Percentiles rank a stretch among this genome's conserved stretches.
phyloP scores from a whole-genome alignment of 2,329 filamentous ascomycete species.

The Beauveria bassiana region DNA sequence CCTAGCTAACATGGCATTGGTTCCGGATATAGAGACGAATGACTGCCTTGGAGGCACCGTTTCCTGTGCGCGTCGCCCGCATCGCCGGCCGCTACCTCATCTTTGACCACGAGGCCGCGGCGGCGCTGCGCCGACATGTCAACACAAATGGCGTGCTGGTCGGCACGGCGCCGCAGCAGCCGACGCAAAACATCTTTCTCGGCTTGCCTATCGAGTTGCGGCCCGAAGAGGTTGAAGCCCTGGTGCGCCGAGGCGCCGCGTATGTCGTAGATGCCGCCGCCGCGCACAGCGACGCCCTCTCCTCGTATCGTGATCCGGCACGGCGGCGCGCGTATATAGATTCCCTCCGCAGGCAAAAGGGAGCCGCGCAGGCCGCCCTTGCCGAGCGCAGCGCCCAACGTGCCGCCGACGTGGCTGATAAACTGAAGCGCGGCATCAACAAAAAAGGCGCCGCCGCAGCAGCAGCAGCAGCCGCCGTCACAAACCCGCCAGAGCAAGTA shows the following conservation, averaged over 20 bases:
- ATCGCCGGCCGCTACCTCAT: constrained; percentile 78
- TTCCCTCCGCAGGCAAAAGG: constrained; percentile 40
- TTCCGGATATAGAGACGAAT: constrained; percentile 11
- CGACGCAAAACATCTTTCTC: constrained; percentile 90
- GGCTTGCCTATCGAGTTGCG: constrained; percentile 84
- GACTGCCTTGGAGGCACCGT: constrained; percentile 15
- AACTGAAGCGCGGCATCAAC: constrained; percentile 16
- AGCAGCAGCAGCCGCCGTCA: neutral
- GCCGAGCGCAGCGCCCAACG: constrained; percentile 32
- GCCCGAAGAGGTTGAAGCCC: constrained; percentile 76
- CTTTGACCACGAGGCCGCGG: constrained; percentile 77
- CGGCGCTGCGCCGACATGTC: constrained; percentile 68
- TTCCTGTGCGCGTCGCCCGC: constrained; percentile 68
- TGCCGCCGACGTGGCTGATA: constrained; percentile 22
- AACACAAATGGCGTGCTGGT: constrained; percentile 80
- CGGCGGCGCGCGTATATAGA: constrained; percentile 57
- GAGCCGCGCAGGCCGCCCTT: constrained; percentile 32
- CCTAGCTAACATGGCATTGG: constrained; percentile 2
- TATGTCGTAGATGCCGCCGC: constrained; percentile 73
- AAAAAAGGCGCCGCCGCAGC: constrained; percentile 13
- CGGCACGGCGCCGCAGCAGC: constrained; percentile 83
- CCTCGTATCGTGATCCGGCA: constrained; percentile 42
- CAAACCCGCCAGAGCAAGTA: neutral
- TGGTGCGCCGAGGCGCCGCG: constrained; percentile 69
- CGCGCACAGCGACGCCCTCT: constrained; percentile 60